Base-by-base conservation (phyloP, 805 yeast species). In the Candida morakotiae region DNA sequence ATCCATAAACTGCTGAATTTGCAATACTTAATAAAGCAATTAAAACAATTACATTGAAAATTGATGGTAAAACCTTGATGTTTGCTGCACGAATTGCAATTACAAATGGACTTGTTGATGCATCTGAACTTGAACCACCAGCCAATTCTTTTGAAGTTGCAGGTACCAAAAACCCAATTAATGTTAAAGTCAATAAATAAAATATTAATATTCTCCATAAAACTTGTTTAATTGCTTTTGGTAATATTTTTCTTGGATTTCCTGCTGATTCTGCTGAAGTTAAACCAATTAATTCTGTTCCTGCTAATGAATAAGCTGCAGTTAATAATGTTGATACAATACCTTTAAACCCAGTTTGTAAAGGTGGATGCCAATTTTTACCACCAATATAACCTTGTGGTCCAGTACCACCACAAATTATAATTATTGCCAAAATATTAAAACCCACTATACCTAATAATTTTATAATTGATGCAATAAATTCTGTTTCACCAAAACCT, bases 1-100 rank as follows among this genome's bases (percentile, higher is more conserved):
- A 67, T 1, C 72, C 72, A 39, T 60, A 67, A 11, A 67, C 69
- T 8, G 71, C 67, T 3, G 71, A 64, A 45, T 66, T 66, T 5
- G 69, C 71, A 38, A 67, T 65, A 29, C 71, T 60, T 26, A 67
- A 55, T 29, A 67, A 56, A 8, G 71, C 55, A n/a, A 66, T 56
- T 29, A 67, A 51, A 11, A 67, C 69, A 14, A 67, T 53, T 28
- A 66, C 71, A 39, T 67, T 67, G 53, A 67, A 64, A 20, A 67
- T 63, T 3, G 71, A 64, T 5, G 72, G 71, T 34, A 67, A 56
- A 2, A 57, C 72, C 27, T 53, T 55, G 38, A 67, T 67, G 9
- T 70, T 66, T 4, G 69, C 72, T 3, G 53, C 49, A 40, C 60
- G 54, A 42, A 67, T 67, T 29, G 72, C 71, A 42, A 67, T 60